Evolutionary conservation across 2,329 filamentous ascomycete species (phyloP), one percentile per base, ranked within the genome.

Genomic region (Periconia macrospinosa): DNA sequence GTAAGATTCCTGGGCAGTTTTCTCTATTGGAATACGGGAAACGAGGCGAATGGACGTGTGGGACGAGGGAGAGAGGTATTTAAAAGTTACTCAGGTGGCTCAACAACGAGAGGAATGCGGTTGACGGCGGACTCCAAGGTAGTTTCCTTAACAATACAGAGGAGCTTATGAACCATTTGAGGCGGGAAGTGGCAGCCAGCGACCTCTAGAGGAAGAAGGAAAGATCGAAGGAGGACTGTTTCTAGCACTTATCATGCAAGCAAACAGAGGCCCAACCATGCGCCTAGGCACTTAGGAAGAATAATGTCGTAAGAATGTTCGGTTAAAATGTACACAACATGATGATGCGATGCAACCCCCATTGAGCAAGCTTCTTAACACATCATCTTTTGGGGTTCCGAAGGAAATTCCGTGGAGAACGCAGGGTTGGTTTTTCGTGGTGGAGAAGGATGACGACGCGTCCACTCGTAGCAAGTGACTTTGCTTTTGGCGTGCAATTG

Each of bases 61-160:
- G 19, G 15, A 40, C 14, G 18, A 20, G 41, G 18, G 6, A 45
- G 11, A 40, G 30, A 33, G 20, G 15, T 6, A 20, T 47, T 23
- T 19, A 17, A 30, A n/a, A 42, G 33, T 41, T 41, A 19, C 40
- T 41, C 15, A 30, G 18, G 18, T 17, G 41, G 20, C 47, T 27
- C 20, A 47, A 47, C 52, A 50, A 50, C 42, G 37, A 30, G 46
- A 47, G 52, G 47, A 54, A 50, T 50, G 47, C 23, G 33, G 15
- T 13, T 37, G 33, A 14, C 15, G 33, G 5, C 11, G 11, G 33
- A 37, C 3, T n/a, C 11, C 11, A 37, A 13, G n/a, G 33, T n/a
- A 13, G 11, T n/a, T 37, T 6, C 33, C 33, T 37, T 10, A 37
- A 37, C 11, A 14, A 10, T 10, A 5, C 11, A 13, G 11, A 37